Conservation (phyloP, 2,329 filamentous ascomycete species). For the Torrubiellomyces zombiae region DNA sequence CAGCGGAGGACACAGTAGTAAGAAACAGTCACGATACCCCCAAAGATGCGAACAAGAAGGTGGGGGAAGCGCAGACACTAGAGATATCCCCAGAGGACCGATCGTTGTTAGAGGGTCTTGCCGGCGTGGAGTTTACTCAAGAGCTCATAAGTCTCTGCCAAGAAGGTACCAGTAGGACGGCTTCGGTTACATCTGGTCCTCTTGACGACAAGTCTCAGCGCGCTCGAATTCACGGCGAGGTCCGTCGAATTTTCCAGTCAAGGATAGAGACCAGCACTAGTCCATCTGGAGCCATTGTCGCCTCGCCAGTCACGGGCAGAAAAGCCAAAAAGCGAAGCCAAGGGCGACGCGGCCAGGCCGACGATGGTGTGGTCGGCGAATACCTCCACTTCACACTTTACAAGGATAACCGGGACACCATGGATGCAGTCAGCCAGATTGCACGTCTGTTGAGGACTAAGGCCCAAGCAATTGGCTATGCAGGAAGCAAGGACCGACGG, state of each 20-base stretch:
- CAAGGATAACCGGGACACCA: slow-evolving; percentile 95
- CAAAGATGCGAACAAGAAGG: slow-evolving; percentile 5
- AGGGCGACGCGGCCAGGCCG: slow-evolving; percentile 10
- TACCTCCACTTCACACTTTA: slow-evolving; percentile 84
- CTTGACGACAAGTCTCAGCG: slow-evolving; percentile 28
- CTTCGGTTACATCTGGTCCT: slow-evolving; percentile 20
- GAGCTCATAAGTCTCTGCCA: slow-evolving; percentile 25
- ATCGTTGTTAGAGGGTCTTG: slow-evolving; percentile 19
- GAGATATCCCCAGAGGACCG: slow-evolving; percentile 17
- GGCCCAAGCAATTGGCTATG: slow-evolving; percentile 54
- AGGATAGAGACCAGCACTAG: slow-evolving; percentile 60
- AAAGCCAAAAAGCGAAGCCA: slow-evolving; percentile 14
- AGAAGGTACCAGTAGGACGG: slow-evolving; percentile 14
- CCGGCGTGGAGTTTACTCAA: slow-evolving; percentile 21
- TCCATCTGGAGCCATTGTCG: slow-evolving; percentile 41
- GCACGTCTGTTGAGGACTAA: slow-evolving; percentile 59
- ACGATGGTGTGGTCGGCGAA: slow-evolving; percentile 38
- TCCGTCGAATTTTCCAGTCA: slow-evolving; percentile 67
- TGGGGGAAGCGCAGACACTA: slow-evolving; percentile 5
- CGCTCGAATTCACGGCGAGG: slow-evolving; percentile 35
- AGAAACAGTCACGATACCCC: no score
- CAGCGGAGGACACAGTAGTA: no score
- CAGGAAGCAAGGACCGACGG: slow-evolving; percentile 81
- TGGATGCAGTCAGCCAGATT: slow-evolving; percentile 72
- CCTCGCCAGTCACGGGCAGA: slow-evolving; percentile 40